Evolutionary conservation across 1,284 basidiomycete genomes (phyloP), one percentile per base, ranked within the genome.

Genomic region (Cryptococcus sp.): DNA sequence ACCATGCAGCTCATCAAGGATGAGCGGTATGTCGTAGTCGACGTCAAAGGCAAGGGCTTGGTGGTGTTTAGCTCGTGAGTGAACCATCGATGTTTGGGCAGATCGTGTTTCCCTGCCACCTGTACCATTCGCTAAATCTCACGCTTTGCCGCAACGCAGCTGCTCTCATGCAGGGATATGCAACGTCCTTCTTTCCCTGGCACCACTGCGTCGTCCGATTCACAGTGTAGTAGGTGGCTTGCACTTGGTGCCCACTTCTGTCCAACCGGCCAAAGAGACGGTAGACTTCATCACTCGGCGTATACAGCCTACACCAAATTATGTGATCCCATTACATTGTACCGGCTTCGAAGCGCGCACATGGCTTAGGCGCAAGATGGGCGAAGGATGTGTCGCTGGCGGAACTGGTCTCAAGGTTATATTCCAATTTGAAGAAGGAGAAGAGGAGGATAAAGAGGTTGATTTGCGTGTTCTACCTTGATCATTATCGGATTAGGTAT

Each of bases 111-210:
- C n/a, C n/a, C n/a, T n/a, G n/a, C n/a, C n/a, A n/a, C n/a, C n/a
- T n/a, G n/a, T n/a, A n/a, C n/a, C n/a, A n/a, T 4, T 39, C 20
- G 50, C 43, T 49, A 45, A 47, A n/a, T n/a, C 45, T 37, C 1
- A 46, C 16, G 16, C 25, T 47, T 40, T 26, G 11, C 19, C 38
- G 23, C 4, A 37, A 26, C 46, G 16, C 62, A 89, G 87, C 11
- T 90, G 88, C 72, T 89, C 88, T 5, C 88, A 91, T 75, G 88
- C 89, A 4, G 89, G 89, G 0, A 89, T 91, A 57, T 86, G 89
- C 55, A 92, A 92, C 64, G 89, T 91, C 39, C 79, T 89, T 57
- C 85, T 82, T 62, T 56, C 53, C n/a, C 46, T 55, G 4, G 39
- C 85, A 88, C 64, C 89, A 86, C 0, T 78, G 86, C 5, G 70